Evolutionary conservation across 163 green algal species (phyloP).

Genomic region (Volvox carteri): DNA sequence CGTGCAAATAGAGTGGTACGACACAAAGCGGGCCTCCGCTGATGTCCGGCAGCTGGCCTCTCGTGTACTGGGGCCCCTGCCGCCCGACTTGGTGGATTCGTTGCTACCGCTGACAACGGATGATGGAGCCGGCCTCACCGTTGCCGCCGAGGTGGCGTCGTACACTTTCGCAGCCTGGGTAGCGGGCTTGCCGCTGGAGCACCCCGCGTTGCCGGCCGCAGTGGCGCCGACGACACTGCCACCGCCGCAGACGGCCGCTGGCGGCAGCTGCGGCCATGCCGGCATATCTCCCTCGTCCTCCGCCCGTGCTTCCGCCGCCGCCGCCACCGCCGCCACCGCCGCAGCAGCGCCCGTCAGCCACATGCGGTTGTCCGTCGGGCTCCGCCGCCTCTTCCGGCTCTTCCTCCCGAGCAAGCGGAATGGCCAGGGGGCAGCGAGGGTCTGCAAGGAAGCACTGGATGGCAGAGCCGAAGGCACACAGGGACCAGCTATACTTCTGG

Average conservation of each 20-base stretch:
- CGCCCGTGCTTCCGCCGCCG: no score
- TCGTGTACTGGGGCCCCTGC: conserved; percentile 6
- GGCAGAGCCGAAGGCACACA: background rate
- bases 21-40: background rate
- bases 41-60: background rate
- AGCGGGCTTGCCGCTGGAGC: background rate
- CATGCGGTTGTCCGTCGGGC: no score
- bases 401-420: background rate
- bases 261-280: background rate
- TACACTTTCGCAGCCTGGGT: conserved; percentile 36
- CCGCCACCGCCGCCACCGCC: background rate
- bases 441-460: background rate
- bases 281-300: no score
- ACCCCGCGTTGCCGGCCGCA: background rate
- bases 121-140: no score
- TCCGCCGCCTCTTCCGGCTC: no score
- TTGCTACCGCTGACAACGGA: background rate
- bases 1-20: background rate
- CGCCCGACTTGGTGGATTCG: background rate
- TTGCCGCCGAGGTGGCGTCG: background rate
- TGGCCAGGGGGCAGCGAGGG: background rate
- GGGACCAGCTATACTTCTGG: no score
- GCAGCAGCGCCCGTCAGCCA: no score
- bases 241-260: background rate
- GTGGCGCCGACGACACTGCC: background rate